Conservation (phyloP, 2,329 filamentous ascomycete genomes). For the Colletotrichum sansevieriae region DNA sequence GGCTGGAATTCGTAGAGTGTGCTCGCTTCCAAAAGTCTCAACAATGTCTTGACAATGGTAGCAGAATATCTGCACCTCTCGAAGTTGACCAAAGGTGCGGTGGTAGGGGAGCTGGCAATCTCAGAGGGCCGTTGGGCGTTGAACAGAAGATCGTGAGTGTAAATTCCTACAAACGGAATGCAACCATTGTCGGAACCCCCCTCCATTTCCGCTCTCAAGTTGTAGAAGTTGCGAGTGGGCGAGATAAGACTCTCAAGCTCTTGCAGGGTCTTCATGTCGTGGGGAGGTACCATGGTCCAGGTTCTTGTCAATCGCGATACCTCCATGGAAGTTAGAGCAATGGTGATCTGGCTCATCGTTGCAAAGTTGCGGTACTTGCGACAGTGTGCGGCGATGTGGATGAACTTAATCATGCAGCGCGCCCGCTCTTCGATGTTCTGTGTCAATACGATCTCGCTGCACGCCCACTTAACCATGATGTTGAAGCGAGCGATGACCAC, state of each 20-base stretch:
- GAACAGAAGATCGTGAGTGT: slow-evolving; percentile 86
- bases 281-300: slow-evolving; percentile 76
- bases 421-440: slow-evolving; percentile 79
- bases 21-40: slow-evolving; percentile 84
- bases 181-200: slow-evolving; percentile 75
- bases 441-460: slow-evolving; percentile 84
- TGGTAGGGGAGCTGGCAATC: slow-evolving; percentile 75
- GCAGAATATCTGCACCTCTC: slow-evolving; percentile 83
- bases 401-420: slow-evolving; percentile 82
- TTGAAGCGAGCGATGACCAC: slow-evolving; percentile 90
- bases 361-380: slow-evolving; percentile 85
- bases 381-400: slow-evolving; percentile 84
- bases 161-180: slow-evolving; percentile 86
- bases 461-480: slow-evolving; percentile 88
- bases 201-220: slow-evolving; percentile 85
- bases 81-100: slow-evolving; percentile 83
- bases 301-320: slow-evolving; percentile 76
- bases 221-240: slow-evolving; percentile 82
- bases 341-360: slow-evolving; percentile 84
- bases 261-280: slow-evolving; percentile 74
- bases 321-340: slow-evolving; percentile 81
- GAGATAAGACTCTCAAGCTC: slow-evolving; percentile 81
- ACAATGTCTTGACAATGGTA: slow-evolving; percentile 81
- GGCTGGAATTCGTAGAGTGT: slow-evolving; percentile 80
- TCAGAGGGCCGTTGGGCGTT: slow-evolving; percentile 84